A percentile compares a stretch with the other conserved stretches of the same genome.
These are phyloP conservation scores for Mycena filopes DNA, from an alignment of 768 basidiomycete genomes.

Conservation along the genomic window DNA sequence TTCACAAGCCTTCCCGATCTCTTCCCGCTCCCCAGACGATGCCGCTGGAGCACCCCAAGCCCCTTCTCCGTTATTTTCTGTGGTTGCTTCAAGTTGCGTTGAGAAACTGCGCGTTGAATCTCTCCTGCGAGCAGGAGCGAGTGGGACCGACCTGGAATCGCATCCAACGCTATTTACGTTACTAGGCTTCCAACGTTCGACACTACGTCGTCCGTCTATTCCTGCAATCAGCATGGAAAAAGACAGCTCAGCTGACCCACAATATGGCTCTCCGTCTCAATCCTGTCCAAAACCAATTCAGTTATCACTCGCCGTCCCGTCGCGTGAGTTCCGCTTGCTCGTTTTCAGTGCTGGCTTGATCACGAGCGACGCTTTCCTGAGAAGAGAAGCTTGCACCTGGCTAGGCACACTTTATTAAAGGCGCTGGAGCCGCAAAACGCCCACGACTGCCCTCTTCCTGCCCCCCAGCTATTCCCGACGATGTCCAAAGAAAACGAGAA, in stretches of 20 bases:
- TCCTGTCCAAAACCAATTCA: background rate
- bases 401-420: conserved; percentile 1
- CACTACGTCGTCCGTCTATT: background rate
- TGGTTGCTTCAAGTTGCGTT: no score
- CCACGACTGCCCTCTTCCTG: background rate
- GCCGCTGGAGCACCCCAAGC: no score
- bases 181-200: no score
- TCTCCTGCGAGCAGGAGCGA: no score
- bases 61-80: no score
- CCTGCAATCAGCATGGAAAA: background rate
- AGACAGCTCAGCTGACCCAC: conserved; percentile 2
- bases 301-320: background rate
- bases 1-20: no score
- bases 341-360: conserved; percentile 5
- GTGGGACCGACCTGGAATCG: background rate
- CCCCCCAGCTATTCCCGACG: background rate
- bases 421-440: background rate
- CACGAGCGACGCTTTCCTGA: conserved; percentile 1
- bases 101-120: no score
- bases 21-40: no score
- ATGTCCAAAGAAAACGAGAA: conserved; percentile 27
- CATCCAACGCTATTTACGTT: background rate
- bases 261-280: background rate
- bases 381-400: conserved; percentile 18
- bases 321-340: conserved; percentile 11